Percentiles rank a stretch among this genome's conserved stretches.
phyloP scores from a whole-genome alignment of 768 basidiomycete species.

The Pisolithus albus region DNA sequence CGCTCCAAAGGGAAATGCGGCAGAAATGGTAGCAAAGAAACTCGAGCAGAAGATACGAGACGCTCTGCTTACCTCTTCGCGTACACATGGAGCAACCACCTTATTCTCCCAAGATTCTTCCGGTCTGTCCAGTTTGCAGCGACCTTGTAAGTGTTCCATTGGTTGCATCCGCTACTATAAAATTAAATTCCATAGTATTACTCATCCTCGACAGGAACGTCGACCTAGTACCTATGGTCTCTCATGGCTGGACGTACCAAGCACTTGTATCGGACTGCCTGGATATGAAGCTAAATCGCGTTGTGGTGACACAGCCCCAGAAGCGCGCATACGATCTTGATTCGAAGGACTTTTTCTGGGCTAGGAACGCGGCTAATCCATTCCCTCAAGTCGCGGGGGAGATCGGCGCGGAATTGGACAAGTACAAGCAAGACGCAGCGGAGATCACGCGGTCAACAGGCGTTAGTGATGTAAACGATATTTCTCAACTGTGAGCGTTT shows the following conservation, averaged over 20 bases:
- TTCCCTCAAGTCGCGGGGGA: constrained; percentile 99
- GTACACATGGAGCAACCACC: constrained; percentile 46
- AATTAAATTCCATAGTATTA: constrained; percentile 52
- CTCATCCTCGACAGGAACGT: constrained; percentile 92
- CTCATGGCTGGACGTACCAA: constrained; percentile 99
- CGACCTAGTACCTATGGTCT: constrained; percentile 87
- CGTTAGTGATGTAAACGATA: constrained; percentile 92
- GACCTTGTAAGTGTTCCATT: constrained; percentile 57
- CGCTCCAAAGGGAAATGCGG: constrained; percentile 91
- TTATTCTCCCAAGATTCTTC: constrained; percentile 77
- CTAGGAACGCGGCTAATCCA: constrained; percentile 88
- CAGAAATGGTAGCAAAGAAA: constrained; percentile 98
- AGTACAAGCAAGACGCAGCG: constrained; percentile 92
- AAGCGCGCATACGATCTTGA: constrained; percentile 90
- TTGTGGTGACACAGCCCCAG: constrained; percentile 72
- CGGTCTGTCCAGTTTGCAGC: constrained; percentile 77
- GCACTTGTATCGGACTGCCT: constrained; percentile 96
- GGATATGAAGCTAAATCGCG: constrained; percentile 93
- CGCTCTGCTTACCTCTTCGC: constrained; percentile 62
- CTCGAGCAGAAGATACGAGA: constrained; percentile 90
- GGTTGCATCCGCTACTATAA: constrained; percentile 5
- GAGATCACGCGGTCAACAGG: constrained; percentile 96
- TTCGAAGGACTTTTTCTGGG: constrained; percentile 99
- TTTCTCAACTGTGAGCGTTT: constrained; percentile 75
- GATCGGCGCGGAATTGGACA: constrained; percentile 85